These are phyloP conservation scores for Teratosphaeria zuluensis DNA, from an alignment of 2,329 filamentous ascomycete species.

Conservation along the genomic window DNA sequence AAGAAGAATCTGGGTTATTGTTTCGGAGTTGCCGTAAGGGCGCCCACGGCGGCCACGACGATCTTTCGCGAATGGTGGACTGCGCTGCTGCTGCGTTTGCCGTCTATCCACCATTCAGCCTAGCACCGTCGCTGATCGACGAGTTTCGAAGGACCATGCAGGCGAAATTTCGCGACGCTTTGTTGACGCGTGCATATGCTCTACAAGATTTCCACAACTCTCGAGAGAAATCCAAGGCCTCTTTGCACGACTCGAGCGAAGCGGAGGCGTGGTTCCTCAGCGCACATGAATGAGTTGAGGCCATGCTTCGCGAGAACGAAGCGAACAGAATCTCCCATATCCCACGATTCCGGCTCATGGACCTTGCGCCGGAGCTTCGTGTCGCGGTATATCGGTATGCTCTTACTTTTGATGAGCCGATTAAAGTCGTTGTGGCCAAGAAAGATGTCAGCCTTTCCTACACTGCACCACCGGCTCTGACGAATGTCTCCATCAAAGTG, in stretches of 20 bases:
- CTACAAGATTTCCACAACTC: not conserved
- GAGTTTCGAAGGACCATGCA: not conserved
- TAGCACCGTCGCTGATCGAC: not conserved
- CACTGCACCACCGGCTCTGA: not conserved
- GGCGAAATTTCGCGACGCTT: not conserved
- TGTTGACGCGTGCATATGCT: not conserved
- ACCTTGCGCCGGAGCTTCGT: not conserved
- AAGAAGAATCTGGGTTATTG: not conserved
- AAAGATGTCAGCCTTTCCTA: not conserved
- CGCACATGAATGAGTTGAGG: not conserved
- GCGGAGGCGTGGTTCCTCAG: not conserved
- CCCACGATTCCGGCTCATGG: not conserved
- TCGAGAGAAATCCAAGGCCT: not conserved
- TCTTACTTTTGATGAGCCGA: not conserved
- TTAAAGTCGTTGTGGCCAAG: not conserved
- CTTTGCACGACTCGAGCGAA: not conserved
- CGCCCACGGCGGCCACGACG: not conserved
- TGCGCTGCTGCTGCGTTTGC: not conserved
- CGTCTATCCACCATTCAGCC: not conserved
- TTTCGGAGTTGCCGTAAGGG: not conserved
- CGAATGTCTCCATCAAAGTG: not conserved
- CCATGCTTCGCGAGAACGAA: not conserved
- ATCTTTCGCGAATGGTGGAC: not conserved
- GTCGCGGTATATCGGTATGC: not conserved
- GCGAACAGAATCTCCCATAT: not conserved